A percentile compares a stretch with the other conserved stretches of the same genome.
These are phyloP conservation scores for Candida sanyaensis DNA, from an alignment of 1,139 yeast species.

Conservation along the genomic window DNA sequence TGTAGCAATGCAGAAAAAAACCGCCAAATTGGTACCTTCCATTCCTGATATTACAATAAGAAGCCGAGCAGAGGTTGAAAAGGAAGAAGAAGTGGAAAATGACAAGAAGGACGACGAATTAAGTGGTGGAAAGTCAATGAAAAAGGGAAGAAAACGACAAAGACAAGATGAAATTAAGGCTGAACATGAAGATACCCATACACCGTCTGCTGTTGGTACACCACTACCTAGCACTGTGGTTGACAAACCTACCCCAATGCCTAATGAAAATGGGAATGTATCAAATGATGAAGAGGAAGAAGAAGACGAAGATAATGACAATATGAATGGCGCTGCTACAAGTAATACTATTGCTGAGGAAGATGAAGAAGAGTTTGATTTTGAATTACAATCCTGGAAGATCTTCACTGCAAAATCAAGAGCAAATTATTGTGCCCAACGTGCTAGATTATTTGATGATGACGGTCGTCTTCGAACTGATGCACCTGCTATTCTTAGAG, in stretches of 20 bases:
- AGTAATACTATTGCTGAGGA: conserved; percentile 23
- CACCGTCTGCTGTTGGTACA: conserved; percentile 11
- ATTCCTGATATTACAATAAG: conserved; percentile 87
- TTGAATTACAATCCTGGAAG: conserved; percentile 81
- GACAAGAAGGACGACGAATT: conserved; percentile 47
- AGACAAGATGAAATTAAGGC: conserved; percentile 38
- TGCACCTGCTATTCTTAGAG: conserved; percentile 67
- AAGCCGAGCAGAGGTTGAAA: conserved; percentile 83
- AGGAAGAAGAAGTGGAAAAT: conserved; percentile 54
- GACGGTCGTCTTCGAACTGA: conserved; percentile 59
- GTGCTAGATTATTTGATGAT: conserved; percentile 66
- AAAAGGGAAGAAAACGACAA: conserved; percentile 46
- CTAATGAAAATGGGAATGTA: conserved; percentile 12
- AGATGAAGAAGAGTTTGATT: conserved; percentile 59
- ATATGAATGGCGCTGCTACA: conserved; percentile 22
- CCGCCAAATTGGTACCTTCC: conserved; percentile 71
- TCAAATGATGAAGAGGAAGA: conserved; percentile 32
- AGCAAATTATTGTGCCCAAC: conserved; percentile 69
- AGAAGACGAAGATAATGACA: conserved; percentile 9
- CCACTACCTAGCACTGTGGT: conserved; percentile 9
- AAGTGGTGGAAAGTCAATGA: conserved; percentile 32
- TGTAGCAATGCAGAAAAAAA: conserved; percentile 90
- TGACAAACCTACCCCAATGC: conserved; percentile 15
- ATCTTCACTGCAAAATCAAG: conserved; percentile 76
- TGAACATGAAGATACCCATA: conserved; percentile 19